These are phyloP conservation scores for Paramyrothecium roridum DNA, from an alignment of 2,329 filamentous ascomycete species.

Conservation along the genomic window DNA sequence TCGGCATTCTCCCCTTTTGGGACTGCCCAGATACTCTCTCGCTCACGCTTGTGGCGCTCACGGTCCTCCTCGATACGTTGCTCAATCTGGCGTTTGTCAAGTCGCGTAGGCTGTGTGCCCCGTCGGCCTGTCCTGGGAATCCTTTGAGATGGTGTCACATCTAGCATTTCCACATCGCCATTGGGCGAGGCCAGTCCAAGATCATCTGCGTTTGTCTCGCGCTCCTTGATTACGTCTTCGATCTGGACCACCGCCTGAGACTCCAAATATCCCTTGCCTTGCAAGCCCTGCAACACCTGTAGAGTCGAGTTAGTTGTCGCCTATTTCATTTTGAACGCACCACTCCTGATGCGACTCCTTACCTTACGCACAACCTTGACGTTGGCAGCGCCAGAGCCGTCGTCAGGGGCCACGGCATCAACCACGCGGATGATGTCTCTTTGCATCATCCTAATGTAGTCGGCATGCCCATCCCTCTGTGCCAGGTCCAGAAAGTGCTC, in stretches of 20 bases:
- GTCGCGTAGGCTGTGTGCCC: constrained; percentile 26
- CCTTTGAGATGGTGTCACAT: constrained; percentile 38
- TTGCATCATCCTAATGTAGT: constrained; percentile 93
- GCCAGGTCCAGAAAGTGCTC: constrained; percentile 91
- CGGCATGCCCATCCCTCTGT: constrained; percentile 68
- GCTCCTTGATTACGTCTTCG: constrained; percentile 76
- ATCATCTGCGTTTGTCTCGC: constrained; percentile 64
- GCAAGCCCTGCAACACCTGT: constrained; percentile 66
- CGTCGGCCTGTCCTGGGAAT: constrained; percentile 31
- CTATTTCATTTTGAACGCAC: neutral
- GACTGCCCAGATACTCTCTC: constrained; percentile 93
- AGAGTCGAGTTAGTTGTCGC: constrained; percentile 6
- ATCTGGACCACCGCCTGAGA: constrained; percentile 73
- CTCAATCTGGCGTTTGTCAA: constrained; percentile 88
- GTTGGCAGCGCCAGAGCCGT: constrained; percentile 87
- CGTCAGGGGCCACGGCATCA: constrained; percentile 83
- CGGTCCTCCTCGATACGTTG: constrained; percentile 96
- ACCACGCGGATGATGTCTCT: constrained; percentile 88
- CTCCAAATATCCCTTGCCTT: constrained; percentile 70
- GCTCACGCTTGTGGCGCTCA: constrained; percentile 85
- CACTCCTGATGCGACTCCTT: constrained; percentile 15
- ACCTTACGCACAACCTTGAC: constrained; percentile 89
- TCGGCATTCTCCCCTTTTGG: constrained; percentile 61
- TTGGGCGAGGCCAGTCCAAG: constrained; percentile 49
- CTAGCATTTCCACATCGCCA: constrained; percentile 35